Evolutionary conservation across 495 filamentous ascomycete genomes (phyloP), one percentile per base, ranked within the genome.

Genomic region (Aspergillus mulundensis): DNA sequence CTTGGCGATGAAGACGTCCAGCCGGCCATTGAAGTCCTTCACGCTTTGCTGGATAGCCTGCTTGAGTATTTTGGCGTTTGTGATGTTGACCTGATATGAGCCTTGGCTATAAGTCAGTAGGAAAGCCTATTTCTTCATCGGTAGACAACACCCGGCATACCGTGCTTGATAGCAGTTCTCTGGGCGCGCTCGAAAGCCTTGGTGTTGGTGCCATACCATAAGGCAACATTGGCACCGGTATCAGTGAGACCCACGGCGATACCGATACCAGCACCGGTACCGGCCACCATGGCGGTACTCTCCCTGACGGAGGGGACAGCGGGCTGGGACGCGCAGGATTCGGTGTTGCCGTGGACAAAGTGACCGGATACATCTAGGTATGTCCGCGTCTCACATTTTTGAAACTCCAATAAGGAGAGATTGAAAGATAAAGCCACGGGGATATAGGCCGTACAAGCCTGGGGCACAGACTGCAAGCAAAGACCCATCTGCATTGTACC

Each of bases 181-280:
- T 77, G 77, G 3, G 91, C 91, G n/a, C 83, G 76, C 42, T 86
- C 80, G 39, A 84, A 56, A 7, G 86, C 85, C 59, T 87, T 84
- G 63, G 81, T 78, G 72, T 94, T 91, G 67, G 77, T 82, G 65
- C 90, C 90, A 63, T 91, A 95, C 86, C 88, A 93, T 28, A 96
- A 83, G 3, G 88, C 90, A 40, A 95, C 87, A 59, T 96, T 90
- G 34, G 91, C 90, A 36, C 91, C 91, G 20, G 88, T 86, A 64
- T 95, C 91, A 10, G 90, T 90, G 24, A 87, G 69, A 18, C 79
- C 88, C 36, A 91, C 76, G n/a, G 82, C 81, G 5, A 89, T 74
- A 30, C 91, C 91, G 61, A 96, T 96, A 51, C 91, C 90, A 19
- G 87, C 86, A 24, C 81, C 89, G 20, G 89, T 88, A 30, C 91